Base-by-base conservation (phyloP, 345 rosid genomes). In the Garcia nutans region DNA sequence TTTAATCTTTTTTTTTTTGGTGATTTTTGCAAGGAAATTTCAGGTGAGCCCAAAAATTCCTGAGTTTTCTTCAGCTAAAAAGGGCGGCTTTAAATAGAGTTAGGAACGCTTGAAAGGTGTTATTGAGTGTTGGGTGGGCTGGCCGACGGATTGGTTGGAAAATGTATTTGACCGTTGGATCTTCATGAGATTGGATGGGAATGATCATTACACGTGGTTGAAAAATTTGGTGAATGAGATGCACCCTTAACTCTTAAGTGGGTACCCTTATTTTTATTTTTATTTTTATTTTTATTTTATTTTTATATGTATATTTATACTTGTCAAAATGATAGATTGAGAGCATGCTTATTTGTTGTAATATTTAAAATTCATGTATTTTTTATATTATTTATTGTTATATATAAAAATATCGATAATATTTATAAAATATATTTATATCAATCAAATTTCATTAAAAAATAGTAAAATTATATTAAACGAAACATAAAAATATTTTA, bases 71-170 rank as follows among this genome's bases (percentile, higher is more conserved):
- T 69, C 71, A 42, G 31, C 78, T 1, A 70, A 1, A 24, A 11
- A n/a, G 52, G 52, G 12, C 7, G 82, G 82, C 78, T 63, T 75
- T 84, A 81, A 79, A 81, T 84, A 81, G 82, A 47, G 19, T 13
- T 13, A 33, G 17, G 44, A 54, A 17, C 7, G 23, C 22, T 8
- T 23, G 23, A 23, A 5, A 41, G 33, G 68, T n/a, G 54, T n/a
- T 49, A 50, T 56, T 47, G 70, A 55, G 80, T 10, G 71, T 31
- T 55, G 68, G 86, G 75, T 74, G 76, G 79, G 81, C 76, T 64
- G 78, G 86, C 79, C 74, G 83, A 76, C 17, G 85, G 65, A 84
- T 82, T 85, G 56, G 88, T 80, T 85, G 88, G 73, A 75, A 80
- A 73, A 63, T 3, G 45, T 10, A 63, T 20, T 37, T 8, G 65